Evolutionary conservation across 768 basidiomycete genomes (phyloP).

Genomic region (Serendipita sp.): DNA sequence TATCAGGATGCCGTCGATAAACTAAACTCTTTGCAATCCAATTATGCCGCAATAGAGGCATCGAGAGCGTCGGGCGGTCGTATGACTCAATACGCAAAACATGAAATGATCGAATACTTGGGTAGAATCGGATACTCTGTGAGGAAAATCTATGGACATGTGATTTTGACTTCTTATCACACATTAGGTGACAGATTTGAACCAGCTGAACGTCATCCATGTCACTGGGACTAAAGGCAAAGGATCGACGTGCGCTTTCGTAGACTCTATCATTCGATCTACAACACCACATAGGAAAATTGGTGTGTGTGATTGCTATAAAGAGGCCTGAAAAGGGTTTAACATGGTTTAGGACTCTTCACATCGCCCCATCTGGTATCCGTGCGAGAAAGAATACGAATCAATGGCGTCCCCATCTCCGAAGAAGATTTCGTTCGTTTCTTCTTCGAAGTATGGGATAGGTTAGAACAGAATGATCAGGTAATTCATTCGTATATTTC

Average conservation of each 20-base stretch:
- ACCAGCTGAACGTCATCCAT: slow-evolving; percentile 82
- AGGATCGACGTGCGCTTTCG: slow-evolving; percentile 90
- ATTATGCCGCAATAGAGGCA: slow-evolving; percentile 82
- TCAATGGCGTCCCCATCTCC: slow-evolving; percentile 78
- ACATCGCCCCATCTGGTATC: slow-evolving; percentile 94
- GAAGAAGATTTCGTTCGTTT: slow-evolving; percentile 78
- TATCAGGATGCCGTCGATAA: slow-evolving; percentile 45
- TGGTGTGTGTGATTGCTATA: slow-evolving; percentile 31
- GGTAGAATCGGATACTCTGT: slow-evolving; percentile 75
- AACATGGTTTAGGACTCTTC: slow-evolving; percentile 52
- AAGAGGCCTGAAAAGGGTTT: background rate
- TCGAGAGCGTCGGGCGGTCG: slow-evolving; percentile 56
- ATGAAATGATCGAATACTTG: slow-evolving; percentile 84
- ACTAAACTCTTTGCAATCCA: slow-evolving; percentile 74
- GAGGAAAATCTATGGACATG: slow-evolving; percentile 15
- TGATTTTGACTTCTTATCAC: background rate
- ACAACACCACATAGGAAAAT: slow-evolving; percentile 62
- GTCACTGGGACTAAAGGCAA: slow-evolving; percentile 98
- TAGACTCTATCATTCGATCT: slow-evolving; percentile 68
- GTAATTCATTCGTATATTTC: slow-evolving; percentile 25
- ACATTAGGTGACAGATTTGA: slow-evolving; percentile 63
- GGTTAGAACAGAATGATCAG: slow-evolving; percentile 41
- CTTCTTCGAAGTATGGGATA: slow-evolving; percentile 95
- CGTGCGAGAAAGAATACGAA: slow-evolving; percentile 86
- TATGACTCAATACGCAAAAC: slow-evolving; percentile 47